Evolutionary conservation across 179 eudicot species (phyloP).

Genomic region (Dionaea muscipula): DNA sequence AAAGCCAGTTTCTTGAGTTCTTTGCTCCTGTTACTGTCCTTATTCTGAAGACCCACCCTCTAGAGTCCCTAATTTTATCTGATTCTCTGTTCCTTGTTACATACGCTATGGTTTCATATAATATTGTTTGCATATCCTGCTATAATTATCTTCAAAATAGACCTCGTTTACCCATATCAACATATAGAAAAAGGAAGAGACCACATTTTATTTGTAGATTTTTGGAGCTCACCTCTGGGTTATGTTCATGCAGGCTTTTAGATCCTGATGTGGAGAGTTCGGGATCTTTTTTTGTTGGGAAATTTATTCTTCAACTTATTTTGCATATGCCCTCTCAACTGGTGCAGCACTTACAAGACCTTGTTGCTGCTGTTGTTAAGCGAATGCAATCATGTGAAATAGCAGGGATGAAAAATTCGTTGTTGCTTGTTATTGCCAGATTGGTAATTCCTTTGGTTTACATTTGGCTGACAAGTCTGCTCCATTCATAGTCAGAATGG

Average conservation of each 20-base stretch:
- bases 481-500: neutral
- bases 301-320: conserved; percentile 80
- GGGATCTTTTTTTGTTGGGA: conserved; percentile 90
- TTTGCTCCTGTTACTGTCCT: too few species aligned
- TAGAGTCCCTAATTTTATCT: too few species aligned
- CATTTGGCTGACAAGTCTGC: neutral
- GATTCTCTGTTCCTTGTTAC: neutral
- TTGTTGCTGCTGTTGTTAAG: conserved; percentile 78
- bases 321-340: conserved; percentile 91
- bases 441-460: conserved; percentile 37
- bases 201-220: too few species aligned
- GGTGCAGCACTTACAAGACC: conserved; percentile 75
- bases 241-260: conserved; percentile 59
- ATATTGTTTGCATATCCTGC: neutral
- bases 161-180: too few species aligned
- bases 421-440: conserved; percentile 81
- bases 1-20: too few species aligned
- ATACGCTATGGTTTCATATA: neutral
- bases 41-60: too few species aligned
- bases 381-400: conserved; percentile 76
- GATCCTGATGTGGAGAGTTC: conserved; percentile 88
- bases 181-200: too few species aligned
- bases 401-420: conserved; percentile 62
- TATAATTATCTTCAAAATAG: neutral
- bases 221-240: neutral